phyloP scores from a whole-genome alignment of 2,329 filamentous ascomycete genomes.

The Camillea tinctor region DNA sequence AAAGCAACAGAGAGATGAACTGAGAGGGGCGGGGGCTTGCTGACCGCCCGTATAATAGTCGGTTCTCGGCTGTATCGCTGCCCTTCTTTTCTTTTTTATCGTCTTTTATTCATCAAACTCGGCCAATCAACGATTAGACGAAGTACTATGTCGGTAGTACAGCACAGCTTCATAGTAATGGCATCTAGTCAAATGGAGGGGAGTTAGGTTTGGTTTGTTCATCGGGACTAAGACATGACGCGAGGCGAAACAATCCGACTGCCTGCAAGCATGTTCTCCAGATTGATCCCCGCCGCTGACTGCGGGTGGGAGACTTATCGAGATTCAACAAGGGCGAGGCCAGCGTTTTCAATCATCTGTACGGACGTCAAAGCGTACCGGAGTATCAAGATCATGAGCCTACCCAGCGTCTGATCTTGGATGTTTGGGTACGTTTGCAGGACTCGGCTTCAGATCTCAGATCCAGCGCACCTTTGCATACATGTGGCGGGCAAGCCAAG shows the following conservation, averaged over 20 bases:
- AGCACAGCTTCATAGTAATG: not conserved
- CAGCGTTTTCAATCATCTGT: no score
- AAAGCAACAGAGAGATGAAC: not conserved
- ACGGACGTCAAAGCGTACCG: not conserved
- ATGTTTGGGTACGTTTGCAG: not conserved
- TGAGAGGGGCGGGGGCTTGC: not conserved
- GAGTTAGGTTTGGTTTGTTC: no score
- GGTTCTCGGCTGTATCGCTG: no score
- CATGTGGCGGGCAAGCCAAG: not conserved
- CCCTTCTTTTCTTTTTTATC: not conserved
- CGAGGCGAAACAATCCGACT: not conserved
- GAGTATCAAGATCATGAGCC: not conserved
- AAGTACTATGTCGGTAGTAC: not conserved
- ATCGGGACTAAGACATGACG: slow-evolving; percentile 2
- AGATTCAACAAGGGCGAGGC: not conserved
- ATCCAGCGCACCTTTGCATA: not conserved
- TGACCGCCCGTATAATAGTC: not conserved
- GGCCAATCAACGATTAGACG: not conserved
- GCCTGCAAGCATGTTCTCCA: not conserved
- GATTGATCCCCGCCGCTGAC: not conserved
- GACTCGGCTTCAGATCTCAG: slow-evolving; percentile 1
- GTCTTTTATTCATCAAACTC: not conserved
- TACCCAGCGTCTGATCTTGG: not conserved
- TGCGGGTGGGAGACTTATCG: not conserved
- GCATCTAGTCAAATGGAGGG: not conserved